Evolutionary conservation across 106 monocot species (phyloP), one percentile per base, ranked within the genome.

Genomic region (Platanthera guangdongensis): DNA sequence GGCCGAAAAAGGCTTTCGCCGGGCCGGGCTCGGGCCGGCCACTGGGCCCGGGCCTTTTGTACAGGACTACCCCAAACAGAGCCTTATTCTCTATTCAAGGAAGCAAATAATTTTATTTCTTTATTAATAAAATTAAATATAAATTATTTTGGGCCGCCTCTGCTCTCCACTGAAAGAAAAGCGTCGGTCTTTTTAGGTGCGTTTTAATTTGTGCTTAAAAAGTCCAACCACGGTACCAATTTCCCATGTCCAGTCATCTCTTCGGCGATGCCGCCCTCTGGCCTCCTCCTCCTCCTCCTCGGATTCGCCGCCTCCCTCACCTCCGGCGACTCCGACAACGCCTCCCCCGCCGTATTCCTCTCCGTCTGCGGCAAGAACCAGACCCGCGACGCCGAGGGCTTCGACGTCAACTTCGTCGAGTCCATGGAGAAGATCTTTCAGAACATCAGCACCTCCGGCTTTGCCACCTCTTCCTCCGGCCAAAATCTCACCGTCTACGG

Each of bases 361-460:
- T 52, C 76, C 16, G 25, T 81, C 47, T 84, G 84, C 77, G 53
- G 77, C 74, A 16, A 28, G 9, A 74, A 47, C 77, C 39, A 77
- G 21, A 50, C 80, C 18, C 46, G 9, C 16, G 57, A 74, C 67
- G 18, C 77, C 54, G 52, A 74, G 12, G 9, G 57, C 32, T 85
- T 85, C 74, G 85, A 81, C 50, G 47, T 75, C 32, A 81, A 75
- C 81, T 85, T 85, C 81, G 78, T 85, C 32, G 71, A 78, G 70
- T 10, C 64, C 49, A 81, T 85, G 85, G 85, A 81, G 60, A 8
- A 64, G 28, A 64, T 81, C 30, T 78, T 64, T 78, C 78, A 81
- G 13, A 78, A 75, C 51, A 72, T 85, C 28, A 78, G 78, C 55
- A 19, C 1, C 0, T 15, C 45, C 47, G 67, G 67, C 62, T 78